phyloP scores from a whole-genome alignment of 495 filamentous ascomycete genomes.

The Tuber aestivum region DNA sequence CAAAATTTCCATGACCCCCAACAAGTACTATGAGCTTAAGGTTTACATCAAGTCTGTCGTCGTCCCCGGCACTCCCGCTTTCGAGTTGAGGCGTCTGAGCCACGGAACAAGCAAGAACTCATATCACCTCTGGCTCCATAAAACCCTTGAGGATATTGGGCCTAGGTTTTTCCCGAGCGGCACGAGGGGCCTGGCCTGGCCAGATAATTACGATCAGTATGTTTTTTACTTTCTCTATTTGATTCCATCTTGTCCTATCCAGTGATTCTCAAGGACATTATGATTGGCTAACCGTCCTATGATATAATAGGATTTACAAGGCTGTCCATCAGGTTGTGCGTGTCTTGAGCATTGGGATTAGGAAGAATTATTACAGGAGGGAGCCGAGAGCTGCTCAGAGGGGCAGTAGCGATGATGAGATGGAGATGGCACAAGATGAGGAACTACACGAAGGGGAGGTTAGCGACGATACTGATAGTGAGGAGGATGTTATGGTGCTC shows the following conservation, averaged over 20 bases:
- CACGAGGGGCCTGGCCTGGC: not conserved
- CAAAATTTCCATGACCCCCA: too few species aligned
- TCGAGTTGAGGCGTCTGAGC: not conserved
- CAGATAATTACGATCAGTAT: not conserved
- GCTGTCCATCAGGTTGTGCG: not conserved
- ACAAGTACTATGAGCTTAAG: too few species aligned
- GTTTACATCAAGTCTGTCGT: too few species aligned
- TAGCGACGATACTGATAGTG: not conserved
- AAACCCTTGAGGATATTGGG: not conserved
- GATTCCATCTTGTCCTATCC: not conserved
- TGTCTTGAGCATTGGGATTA: not conserved
- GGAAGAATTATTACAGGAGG: not conserved
- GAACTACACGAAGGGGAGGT: too few species aligned
- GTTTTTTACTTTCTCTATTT: not conserved
- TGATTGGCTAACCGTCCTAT: not conserved
- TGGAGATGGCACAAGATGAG: not conserved
- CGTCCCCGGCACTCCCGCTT: too few species aligned
- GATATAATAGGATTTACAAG: not conserved
- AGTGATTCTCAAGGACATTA: not conserved
- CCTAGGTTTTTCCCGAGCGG: not conserved
- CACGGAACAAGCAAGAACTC: not conserved
- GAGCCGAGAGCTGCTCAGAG: too few species aligned
- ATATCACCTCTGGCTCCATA: not conserved
- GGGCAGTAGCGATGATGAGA: not conserved
- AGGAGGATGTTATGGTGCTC: not conserved